A percentile compares a stretch with the other conserved stretches of the same genome.
These are phyloP conservation scores for Penicillium sp. DNA, from an alignment of 2,329 filamentous ascomycete genomes.

Conservation along the genomic window DNA sequence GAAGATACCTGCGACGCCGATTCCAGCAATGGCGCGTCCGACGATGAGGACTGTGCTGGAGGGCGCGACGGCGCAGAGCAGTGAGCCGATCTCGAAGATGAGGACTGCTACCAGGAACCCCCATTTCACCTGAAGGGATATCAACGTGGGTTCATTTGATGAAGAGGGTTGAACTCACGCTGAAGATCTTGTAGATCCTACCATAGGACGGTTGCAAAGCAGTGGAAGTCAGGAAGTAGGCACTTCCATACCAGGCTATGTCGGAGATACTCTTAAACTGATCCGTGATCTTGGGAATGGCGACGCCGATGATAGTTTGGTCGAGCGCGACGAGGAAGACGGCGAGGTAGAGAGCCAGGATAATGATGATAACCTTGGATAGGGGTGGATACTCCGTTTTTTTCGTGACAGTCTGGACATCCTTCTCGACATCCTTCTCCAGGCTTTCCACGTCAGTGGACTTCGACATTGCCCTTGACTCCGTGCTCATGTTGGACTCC, in stretches of 20 bases:
- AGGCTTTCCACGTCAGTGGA: not conserved
- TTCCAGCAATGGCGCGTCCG: constrained; percentile 37
- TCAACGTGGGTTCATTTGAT: not conserved
- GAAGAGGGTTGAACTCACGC: constrained; percentile 16
- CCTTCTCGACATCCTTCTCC: not conserved
- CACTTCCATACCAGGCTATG: constrained; percentile 20
- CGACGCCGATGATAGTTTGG: constrained; percentile 17
- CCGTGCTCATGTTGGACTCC: not conserved
- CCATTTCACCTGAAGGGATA: constrained; percentile 23
- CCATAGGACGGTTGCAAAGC: constrained; percentile 31
- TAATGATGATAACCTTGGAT: constrained; percentile 18
- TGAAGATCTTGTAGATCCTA: constrained; percentile 40
- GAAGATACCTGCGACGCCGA: constrained; percentile 38
- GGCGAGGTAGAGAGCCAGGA: constrained; percentile 25
- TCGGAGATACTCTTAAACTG: constrained; percentile 19
- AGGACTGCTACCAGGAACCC: constrained; percentile 34
- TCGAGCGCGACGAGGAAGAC: constrained; percentile 28
- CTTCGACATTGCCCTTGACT: not conserved
- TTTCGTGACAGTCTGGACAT: not conserved
- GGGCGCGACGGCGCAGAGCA: constrained; percentile 37
- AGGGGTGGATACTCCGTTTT: constrained; percentile 20
- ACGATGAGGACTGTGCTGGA: constrained; percentile 36
- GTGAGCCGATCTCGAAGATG: constrained; percentile 27
- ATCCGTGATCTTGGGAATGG: constrained; percentile 15
- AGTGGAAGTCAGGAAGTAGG: constrained; percentile 16